These are phyloP conservation scores for Scutellaria minor DNA, from an alignment of 257 asterid species.

Conservation along the genomic window DNA sequence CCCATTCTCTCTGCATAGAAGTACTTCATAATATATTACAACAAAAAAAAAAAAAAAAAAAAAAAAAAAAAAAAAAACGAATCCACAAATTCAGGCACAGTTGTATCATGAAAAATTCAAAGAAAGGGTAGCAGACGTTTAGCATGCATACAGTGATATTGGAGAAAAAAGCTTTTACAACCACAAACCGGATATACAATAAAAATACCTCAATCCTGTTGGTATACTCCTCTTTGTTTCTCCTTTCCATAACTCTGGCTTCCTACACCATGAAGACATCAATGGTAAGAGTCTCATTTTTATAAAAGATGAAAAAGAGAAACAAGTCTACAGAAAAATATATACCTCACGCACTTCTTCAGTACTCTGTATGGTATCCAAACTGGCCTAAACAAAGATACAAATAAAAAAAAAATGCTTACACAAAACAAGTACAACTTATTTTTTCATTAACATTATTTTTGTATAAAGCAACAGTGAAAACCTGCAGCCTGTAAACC, in stretches of 20 bases:
- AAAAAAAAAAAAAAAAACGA: conserved; percentile 9
- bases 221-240: conserved; percentile 66
- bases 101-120: background rate
- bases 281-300: conserved; percentile 19
- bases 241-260: conserved; percentile 80
- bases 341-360: conserved; percentile 87
- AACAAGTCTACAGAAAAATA: conserved; percentile 21
- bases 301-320: background rate
- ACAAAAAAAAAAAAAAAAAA: conserved; percentile 17
- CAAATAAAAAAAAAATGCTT: conserved; percentile 9
- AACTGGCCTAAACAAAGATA: conserved; percentile 64
- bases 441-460: conserved; percentile 13
- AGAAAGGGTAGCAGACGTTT: conserved; percentile 6
- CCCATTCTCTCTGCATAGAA: conserved; percentile 83
- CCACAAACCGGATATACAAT: conserved; percentile 8
- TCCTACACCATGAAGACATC: conserved; percentile 50
- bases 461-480: background rate
- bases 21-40: conserved; percentile 7
- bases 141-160: conserved; percentile 8
- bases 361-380: conserved; percentile 82
- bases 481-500: conserved; percentile 84
- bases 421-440: background rate
- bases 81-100: conserved; percentile 3
- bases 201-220: conserved; percentile 73
- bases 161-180: conserved; percentile 20